These are phyloP conservation scores for Annulohypoxylon nitens DNA, from an alignment of 495 filamentous ascomycete genomes.

Conservation along the genomic window DNA sequence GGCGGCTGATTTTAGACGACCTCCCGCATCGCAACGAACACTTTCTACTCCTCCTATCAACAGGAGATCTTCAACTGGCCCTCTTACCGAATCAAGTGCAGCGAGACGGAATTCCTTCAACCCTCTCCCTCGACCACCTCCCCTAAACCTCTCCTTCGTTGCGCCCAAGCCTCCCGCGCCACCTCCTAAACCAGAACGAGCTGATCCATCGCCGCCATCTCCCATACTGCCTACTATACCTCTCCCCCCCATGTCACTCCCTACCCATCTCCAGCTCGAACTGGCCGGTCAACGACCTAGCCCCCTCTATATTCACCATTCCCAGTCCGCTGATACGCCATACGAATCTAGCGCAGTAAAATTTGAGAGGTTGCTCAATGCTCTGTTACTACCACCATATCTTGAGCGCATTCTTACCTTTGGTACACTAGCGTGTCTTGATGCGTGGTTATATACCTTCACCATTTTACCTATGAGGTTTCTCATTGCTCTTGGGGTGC, in stretches of 20 bases:
- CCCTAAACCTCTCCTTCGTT: conserved; percentile 43
- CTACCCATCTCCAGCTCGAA: conserved; percentile 89
- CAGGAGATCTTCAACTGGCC: conserved; percentile 51
- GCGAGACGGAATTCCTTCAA: conserved; percentile 53
- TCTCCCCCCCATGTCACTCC: conserved; percentile 85
- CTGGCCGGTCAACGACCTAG: conserved; percentile 84
- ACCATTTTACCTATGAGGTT: conserved; percentile 95
- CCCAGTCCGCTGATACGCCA: conserved; percentile 77
- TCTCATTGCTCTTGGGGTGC: conserved; percentile 80
- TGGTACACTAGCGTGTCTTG: conserved; percentile 88
- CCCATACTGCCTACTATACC: conserved; percentile 79
- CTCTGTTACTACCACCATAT: conserved; percentile 81
- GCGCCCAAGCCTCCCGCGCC: conserved; percentile 31
- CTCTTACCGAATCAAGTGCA: conserved; percentile 39
- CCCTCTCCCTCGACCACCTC: conserved; percentile 50
- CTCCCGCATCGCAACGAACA: conserved; percentile 51
- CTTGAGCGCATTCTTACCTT: conserved; percentile 91
- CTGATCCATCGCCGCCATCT: conserved; percentile 64
- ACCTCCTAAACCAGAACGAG: conserved; percentile 40
- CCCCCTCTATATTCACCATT: conserved; percentile 87
- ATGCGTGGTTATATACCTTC: conserved; percentile 97
- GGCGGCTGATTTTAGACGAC: conserved; percentile 50
- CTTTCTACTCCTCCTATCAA: conserved; percentile 61
- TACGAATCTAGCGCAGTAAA: conserved; percentile 98
- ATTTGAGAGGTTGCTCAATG: conserved; percentile 91